These are phyloP conservation scores for Myrica gale DNA, from an alignment of 306 rosid genomes.

Conservation along the genomic window DNA sequence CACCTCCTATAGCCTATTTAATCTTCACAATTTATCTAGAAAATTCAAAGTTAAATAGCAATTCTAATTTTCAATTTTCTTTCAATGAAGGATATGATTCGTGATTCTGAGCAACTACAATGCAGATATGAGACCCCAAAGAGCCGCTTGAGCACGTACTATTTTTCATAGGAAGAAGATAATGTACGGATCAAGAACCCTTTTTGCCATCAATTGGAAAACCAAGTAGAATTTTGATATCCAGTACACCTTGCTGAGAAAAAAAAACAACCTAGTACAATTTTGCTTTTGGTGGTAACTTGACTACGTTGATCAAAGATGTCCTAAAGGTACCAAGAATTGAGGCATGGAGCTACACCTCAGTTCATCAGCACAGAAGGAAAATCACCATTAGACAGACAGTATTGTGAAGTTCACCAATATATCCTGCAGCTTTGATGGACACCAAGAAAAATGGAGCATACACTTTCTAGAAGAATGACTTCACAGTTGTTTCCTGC, in stretches of 20 bases:
- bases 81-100: conserved; percentile 39
- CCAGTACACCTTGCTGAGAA: too few species aligned
- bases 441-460: neutral
- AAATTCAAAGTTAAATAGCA: too few species aligned
- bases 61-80: neutral
- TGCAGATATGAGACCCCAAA: conserved; percentile 40
- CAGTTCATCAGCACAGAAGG: neutral
- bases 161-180: conserved; percentile 19
- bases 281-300: conserved; percentile 1
- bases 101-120: conserved; percentile 27
- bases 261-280: neutral
- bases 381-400: neutral
- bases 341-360: neutral
- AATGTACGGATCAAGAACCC: neutral
- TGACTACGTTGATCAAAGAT: neutral
- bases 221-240: neutral
- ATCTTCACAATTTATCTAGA: neutral
- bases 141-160: conserved; percentile 40
- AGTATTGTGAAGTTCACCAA: neutral
- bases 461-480: neutral
- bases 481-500: neutral
- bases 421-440: conserved; percentile 7
- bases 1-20: neutral
- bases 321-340: neutral
- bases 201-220: neutral